A percentile compares a stretch with the other conserved stretches of the same genome.
Evolutionary conservation across 768 basidiomycete species (phyloP).

Genomic region (Pholiota molesta): DNA sequence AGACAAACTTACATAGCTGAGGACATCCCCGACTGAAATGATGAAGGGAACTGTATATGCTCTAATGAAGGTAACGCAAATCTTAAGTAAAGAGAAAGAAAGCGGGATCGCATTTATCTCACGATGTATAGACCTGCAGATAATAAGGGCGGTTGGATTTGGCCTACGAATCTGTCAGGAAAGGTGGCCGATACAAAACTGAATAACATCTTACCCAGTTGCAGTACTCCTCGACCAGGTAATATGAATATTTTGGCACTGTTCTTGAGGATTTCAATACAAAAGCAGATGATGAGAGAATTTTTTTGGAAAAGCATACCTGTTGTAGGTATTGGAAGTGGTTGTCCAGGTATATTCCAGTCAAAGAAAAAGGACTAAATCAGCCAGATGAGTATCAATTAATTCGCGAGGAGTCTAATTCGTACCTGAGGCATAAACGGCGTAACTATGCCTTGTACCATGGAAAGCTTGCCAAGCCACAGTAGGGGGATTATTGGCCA

Average conservation of each 20-base stretch:
- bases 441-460: constrained; percentile 16
- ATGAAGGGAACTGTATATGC: constrained; percentile 54
- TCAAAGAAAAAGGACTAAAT: constrained; percentile 48
- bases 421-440: constrained; percentile 34
- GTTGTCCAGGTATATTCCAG: constrained; percentile 37
- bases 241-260: constrained; percentile 48
- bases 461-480: constrained; percentile 6
- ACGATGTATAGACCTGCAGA: constrained; percentile 67
- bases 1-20: constrained; percentile 46
- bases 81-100: neutral
- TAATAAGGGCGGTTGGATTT: constrained; percentile 55
- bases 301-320: constrained; percentile 24
- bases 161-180: constrained; percentile 39
- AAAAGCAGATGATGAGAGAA: neutral
- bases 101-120: constrained; percentile 24
- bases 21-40: constrained; percentile 47
- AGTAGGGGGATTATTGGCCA: constrained; percentile 1
- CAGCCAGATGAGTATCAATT: neutral
- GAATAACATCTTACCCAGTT: constrained; percentile 36
- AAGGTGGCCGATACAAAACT: constrained; percentile 1
- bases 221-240: constrained; percentile 42
- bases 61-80: constrained; percentile 27
- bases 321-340: constrained; percentile 42
- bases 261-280: constrained; percentile 30
- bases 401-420: neutral